These are phyloP conservation scores for Eucalyptus polybractea DNA, from an alignment of 345 rosid genomes.

Conservation along the genomic window DNA sequence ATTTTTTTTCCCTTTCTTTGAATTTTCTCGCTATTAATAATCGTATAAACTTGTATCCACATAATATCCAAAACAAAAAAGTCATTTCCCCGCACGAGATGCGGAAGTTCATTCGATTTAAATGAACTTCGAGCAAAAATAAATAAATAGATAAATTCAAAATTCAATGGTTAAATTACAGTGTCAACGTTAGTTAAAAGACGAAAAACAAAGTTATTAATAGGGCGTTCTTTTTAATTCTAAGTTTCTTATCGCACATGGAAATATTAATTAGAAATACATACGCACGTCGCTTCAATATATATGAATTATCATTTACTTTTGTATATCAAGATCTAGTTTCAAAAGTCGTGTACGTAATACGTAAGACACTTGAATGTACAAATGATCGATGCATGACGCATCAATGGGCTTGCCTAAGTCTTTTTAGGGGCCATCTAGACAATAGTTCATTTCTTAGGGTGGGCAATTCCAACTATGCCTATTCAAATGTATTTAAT, in stretches of 20 bases:
- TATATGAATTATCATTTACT: background rate
- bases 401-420: background rate
- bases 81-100: background rate
- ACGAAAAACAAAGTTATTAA: background rate
- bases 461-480: background rate
- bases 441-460: background rate
- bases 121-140: background rate
- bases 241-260: accelerated
- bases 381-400: accelerated
- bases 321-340: background rate
- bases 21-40: background rate
- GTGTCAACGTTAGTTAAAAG: background rate
- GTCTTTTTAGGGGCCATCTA: background rate
- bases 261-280: background rate
- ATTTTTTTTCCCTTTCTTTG: background rate
- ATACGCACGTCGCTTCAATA: accelerated
- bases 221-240: background rate
- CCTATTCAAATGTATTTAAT: background rate
- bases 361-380: accelerated
- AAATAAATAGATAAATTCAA: background rate
- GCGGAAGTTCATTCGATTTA: background rate
- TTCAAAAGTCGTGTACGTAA: accelerated
- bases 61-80: background rate
- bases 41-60: background rate
- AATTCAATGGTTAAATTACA: background rate